Evolutionary conservation across 768 basidiomycete genomes (phyloP).

Genomic region (Lentinula guzmanii): DNA sequence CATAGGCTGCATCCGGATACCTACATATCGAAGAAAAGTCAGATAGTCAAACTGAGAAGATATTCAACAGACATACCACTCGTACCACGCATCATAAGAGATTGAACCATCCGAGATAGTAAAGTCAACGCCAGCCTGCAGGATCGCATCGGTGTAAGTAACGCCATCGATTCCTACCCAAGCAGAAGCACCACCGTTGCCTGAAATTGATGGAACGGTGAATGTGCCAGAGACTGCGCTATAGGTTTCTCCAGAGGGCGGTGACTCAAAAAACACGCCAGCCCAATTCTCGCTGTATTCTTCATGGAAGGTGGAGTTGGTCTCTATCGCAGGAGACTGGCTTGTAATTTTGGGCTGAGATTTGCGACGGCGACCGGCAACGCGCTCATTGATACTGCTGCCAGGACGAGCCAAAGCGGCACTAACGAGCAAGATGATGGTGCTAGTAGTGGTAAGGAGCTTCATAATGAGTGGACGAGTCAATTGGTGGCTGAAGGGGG

Average conservation of each 20-base stretch:
- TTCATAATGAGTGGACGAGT: background rate
- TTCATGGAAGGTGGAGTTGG: background rate
- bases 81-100: background rate
- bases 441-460: background rate
- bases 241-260: background rate
- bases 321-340: background rate
- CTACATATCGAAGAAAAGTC: background rate
- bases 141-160: background rate
- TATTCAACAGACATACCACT: background rate
- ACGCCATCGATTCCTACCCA: slow-evolving; percentile 9
- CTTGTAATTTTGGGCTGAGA: background rate
- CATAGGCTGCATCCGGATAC: background rate
- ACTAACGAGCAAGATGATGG: background rate
- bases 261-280: background rate
- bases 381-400: background rate
- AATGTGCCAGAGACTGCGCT: slow-evolving; percentile 6
- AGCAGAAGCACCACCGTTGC: slow-evolving; percentile 5
- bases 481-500: background rate
- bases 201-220: background rate
- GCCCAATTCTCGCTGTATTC: background rate
- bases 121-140: slow-evolving; percentile 4
- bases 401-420: background rate
- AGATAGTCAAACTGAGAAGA: background rate
- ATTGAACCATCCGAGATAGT: background rate
- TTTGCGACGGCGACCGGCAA: slow-evolving; percentile 2